Base-by-base conservation (phyloP, 2,329 filamentous ascomycete species). In the Fusarium verrucosum region DNA sequence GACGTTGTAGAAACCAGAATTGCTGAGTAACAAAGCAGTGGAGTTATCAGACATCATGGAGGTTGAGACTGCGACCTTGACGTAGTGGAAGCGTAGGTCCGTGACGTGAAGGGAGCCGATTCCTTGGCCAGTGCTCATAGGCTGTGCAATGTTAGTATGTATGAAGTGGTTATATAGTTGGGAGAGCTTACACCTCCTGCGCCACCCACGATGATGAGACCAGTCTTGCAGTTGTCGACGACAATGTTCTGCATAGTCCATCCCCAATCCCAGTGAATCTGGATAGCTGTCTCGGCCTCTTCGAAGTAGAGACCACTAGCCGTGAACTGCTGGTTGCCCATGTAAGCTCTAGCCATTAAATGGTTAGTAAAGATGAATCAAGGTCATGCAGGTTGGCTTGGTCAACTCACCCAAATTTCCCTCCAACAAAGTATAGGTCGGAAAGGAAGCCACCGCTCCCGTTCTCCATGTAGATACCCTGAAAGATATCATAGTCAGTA, bases 241-340 rank as follows among this genome's bases (percentile, higher is more conserved):
- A 75, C 80, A 32, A 91, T 74, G 23, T 83, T 85, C 76, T 90
- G 89, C 79, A 91, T 89, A 86, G 85, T 88, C 87, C 88, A 92
- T 25, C 85, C 85, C 89, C 89, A 92, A 75, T 90, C 85, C 89
- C 90, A 92, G 65, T 89, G 84, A 76, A 90, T 85, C 72, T 83
- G 86, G 49, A 91, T 85, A 43, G 85, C 84, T 9, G 87, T 91
- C 63, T 85, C 86, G 87, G 72, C 82, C 80, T 57, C 46, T 65
- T 87, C 86, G 78, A 92, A 92, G 16, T 81, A 83, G 46, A 91
- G 66, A 73, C 90, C 89, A 38, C 87, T 82, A 62, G 87, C 87
- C 4, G 88, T 90, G 72, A 90, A 92, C 72, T 92, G 89, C 70
- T 89, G 86, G 71, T 85, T 87, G 16, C 86, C 87, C 41, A 68